Evolutionary conservation across 495 filamentous ascomycete species (phyloP).

Genomic region (Aspergillus olivimuriae): DNA sequence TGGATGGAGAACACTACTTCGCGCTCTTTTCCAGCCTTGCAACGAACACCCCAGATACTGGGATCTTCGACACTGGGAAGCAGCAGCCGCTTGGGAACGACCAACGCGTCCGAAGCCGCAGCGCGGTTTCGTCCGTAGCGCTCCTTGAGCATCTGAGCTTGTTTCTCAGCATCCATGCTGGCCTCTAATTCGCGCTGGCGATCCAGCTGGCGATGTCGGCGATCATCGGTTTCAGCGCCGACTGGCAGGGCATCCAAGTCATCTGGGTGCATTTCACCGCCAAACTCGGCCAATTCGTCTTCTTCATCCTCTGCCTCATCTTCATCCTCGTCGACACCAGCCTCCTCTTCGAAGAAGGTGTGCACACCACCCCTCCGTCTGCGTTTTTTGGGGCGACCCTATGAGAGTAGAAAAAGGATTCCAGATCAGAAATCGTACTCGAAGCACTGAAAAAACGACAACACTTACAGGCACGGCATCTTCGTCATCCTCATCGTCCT

Average conservation of each 20-base stretch:
- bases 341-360: constrained; percentile 90
- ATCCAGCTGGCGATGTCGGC: constrained; percentile 90
- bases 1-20: constrained; percentile 82
- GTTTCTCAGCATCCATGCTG: constrained; percentile 86
- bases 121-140: constrained; percentile 67
- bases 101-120: constrained; percentile 51
- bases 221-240: constrained; percentile 77
- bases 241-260: constrained; percentile 77
- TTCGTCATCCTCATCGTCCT: constrained; percentile 53
- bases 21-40: constrained; percentile 89
- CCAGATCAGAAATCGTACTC: not conserved
- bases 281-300: constrained; percentile 74
- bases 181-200: constrained; percentile 77
- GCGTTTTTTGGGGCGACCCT: constrained; percentile 77
- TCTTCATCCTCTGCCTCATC: constrained; percentile 89
- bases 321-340: constrained; percentile 93
- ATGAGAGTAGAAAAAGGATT: constrained; percentile 7
- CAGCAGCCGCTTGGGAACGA: constrained; percentile 81
- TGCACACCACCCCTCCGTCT: constrained; percentile 60
- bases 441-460: not conserved
- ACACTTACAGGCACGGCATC: constrained; percentile 52
- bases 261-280: constrained; percentile 83
- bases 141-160: constrained; percentile 77
- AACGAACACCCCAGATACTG: constrained; percentile 89
- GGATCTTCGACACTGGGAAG: constrained; percentile 92